A percentile compares a stretch with the other conserved stretches of the same genome.
phyloP scores from a whole-genome alignment of 1,284 basidiomycete genomes.

The Apiotrichum akiyoshidainum region DNA sequence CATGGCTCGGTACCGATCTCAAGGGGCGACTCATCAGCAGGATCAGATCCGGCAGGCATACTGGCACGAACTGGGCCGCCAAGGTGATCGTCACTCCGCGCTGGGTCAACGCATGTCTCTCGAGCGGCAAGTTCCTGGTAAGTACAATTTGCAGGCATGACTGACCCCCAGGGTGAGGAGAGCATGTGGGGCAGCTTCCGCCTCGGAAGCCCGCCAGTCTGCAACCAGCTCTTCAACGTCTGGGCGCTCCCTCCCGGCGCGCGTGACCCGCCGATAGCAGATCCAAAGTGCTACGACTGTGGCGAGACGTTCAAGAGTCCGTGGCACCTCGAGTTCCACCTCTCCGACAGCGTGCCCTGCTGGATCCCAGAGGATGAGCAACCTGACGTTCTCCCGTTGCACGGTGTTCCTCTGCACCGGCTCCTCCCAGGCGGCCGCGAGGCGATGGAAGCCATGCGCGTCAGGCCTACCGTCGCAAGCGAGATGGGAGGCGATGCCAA shows the following conservation, averaged over 20 bases:
- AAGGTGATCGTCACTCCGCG: background rate
- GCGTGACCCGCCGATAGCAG: background rate
- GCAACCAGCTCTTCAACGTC: constrained; percentile 1
- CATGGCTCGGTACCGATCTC: constrained; percentile 12
- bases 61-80: background rate
- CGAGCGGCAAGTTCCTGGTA: background rate
- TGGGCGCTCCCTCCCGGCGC: background rate
- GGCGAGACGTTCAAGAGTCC: background rate
- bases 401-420: no score
- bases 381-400: no score
- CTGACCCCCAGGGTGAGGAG: constrained; percentile 18
- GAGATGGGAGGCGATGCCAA: no score
- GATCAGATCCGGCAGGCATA: background rate
- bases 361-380: no score
- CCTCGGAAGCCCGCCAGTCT: background rate
- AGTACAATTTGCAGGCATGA: no score
- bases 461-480: no score
- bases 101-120: background rate
- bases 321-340: background rate
- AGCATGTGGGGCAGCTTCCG: constrained; percentile 26
- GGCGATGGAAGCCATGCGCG: no score
- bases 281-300: background rate
- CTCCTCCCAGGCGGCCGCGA: no score
- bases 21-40: constrained; percentile 2
- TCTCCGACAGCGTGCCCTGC: background rate